Evolutionary conservation across 257 asterid genomes (phyloP), one percentile per base, ranked within the genome.

Genomic region (Solanum lycopersicoides): DNA sequence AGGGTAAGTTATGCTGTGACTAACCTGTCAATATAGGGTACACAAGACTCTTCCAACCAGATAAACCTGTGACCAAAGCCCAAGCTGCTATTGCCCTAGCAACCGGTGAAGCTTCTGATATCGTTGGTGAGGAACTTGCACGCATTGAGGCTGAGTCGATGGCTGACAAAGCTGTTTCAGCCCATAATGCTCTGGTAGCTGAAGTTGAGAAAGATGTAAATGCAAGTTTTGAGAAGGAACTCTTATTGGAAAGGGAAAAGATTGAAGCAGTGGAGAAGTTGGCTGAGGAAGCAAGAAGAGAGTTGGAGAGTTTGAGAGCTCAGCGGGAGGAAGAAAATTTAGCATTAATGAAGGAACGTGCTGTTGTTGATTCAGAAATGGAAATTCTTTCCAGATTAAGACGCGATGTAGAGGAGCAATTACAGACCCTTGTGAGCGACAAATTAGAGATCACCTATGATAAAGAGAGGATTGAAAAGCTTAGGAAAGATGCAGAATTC

Each of bases 81-180:
- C 99, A 97, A 92, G 98, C 99, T 83, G 99, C 98, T 71, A 92
- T 96, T 88, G 98, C 98, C 72, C 93, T 97, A 86, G 92, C 98
- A 86, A 95, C 98, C 79, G 98, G 99, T 34, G 99, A 97, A 76
- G 97, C 95, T 89, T 92, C 94, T 76, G 93, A 94, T 50, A 90
- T 94, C 35, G 98, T 97, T 63, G 89, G 95, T 56, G 99, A 97
- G 90, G 99, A 97, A 88, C 98, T 96, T 88, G 98, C 97, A 41
- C 96, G 99, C 71, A 96, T 97, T 83, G 99, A 96, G 88, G 99
- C 99, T 56, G 99, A 96, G 92, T 90, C 95, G 13, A 94, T 97
- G 96, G 99, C 99, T 82, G 99, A 97, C 89, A 96, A 95, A 23
- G 99, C 98, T 76, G 99, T 97, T 83, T 88, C 98, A 89, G 98